Conservation (phyloP, 176 grass and related monocot species). For the Rhynchospora breviuscula region DNA sequence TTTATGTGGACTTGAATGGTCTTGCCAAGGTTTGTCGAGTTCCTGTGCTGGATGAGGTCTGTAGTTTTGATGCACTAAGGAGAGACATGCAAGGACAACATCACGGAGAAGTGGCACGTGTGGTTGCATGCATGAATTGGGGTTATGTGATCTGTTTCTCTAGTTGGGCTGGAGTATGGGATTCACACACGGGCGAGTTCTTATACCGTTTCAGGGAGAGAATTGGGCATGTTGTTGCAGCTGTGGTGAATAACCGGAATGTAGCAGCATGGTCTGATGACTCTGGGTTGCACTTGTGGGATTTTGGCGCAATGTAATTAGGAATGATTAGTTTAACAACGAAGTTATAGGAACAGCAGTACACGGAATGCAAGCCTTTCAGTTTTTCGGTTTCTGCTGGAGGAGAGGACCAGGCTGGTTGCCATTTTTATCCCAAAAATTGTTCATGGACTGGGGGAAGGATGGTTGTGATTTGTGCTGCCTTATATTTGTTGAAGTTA, state of each 20-base stretch:
- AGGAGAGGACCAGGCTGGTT: not conserved
- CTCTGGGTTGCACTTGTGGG: constrained; percentile 38
- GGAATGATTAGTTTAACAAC: not conserved
- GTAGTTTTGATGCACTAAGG: constrained; percentile 16
- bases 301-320: constrained; percentile 22
- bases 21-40: constrained; percentile 7
- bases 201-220: constrained; percentile 36
- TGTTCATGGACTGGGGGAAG: not conserved
- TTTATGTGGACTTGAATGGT: constrained; percentile 21
- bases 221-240: not conserved
- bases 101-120: not conserved
- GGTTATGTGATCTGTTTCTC: constrained; percentile 13
- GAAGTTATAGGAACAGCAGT: not conserved
- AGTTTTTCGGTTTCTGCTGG: not conserved
- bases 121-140: constrained; percentile 38
- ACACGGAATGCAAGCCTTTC: not conserved
- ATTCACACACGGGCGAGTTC: constrained; percentile 22
- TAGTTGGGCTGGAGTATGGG: constrained; percentile 9
- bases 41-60: constrained; percentile 19
- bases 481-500: not conserved
- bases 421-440: not conserved
- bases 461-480: not conserved
- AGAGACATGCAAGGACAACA: constrained; percentile 3
- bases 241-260: constrained; percentile 18
- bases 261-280: constrained; percentile 24